phyloP scores from a whole-genome alignment of 1,284 basidiomycete genomes.

The Cutaneotrichosporon arboriforme region DNA sequence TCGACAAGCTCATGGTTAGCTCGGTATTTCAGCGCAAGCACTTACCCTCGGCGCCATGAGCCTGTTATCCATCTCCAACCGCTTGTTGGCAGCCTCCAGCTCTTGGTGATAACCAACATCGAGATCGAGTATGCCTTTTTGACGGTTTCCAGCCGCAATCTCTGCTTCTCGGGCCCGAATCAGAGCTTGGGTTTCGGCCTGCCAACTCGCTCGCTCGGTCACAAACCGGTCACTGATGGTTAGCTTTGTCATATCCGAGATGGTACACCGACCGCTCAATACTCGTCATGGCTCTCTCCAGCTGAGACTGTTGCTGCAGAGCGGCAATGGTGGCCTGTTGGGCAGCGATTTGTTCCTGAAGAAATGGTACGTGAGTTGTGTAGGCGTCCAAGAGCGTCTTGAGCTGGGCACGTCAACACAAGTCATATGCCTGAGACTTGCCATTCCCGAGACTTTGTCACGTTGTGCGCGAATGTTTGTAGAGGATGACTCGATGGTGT shows the following conservation, averaged over 20 bases:
- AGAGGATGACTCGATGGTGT: neutral
- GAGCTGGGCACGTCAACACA: conserved; percentile 21
- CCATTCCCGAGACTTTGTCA: conserved; percentile 29
- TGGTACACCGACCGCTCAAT: conserved; percentile 35
- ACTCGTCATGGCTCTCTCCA: conserved; percentile 25
- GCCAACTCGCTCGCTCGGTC: conserved; percentile 38
- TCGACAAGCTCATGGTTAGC: conserved; percentile 43
- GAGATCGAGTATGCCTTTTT: conserved; percentile 34
- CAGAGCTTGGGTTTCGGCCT: conserved; percentile 35
- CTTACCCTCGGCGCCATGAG: conserved; percentile 45
- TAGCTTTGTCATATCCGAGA: neutral
- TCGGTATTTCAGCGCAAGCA: conserved; percentile 5
- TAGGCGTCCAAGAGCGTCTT: conserved; percentile 27
- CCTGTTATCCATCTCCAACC: conserved; percentile 46
- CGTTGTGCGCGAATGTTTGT: conserved; percentile 10
- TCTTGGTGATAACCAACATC: conserved; percentile 47
- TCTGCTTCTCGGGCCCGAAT: conserved; percentile 30
- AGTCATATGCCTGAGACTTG: conserved; percentile 8
- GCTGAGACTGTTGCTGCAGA: conserved; percentile 34
- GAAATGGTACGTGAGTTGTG: conserved; percentile 27
- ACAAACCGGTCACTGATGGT: conserved; percentile 27
- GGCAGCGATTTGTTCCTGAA: conserved; percentile 31
- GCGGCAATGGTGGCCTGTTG: conserved; percentile 40
- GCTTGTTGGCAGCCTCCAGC: conserved; percentile 44
- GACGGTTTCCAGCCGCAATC: conserved; percentile 28